Evolutionary conservation across 176 grass and related monocot genomes (phyloP).

Genomic region (Phyllostachys edulis): DNA sequence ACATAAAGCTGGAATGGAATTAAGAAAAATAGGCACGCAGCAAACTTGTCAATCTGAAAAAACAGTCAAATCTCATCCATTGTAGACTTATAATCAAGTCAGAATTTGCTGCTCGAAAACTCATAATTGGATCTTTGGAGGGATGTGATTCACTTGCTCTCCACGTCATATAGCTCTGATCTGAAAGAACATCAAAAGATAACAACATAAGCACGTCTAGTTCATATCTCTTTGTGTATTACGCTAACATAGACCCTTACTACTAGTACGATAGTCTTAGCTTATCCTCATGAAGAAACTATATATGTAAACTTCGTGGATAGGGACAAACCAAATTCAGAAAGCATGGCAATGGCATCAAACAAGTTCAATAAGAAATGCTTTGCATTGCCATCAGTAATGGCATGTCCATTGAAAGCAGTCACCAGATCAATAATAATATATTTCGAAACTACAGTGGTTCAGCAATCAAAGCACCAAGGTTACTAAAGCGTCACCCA

Average conservation of each 20-base stretch:
- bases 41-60: constrained; percentile 14
- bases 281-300: not conserved
- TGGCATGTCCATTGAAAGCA: not conserved
- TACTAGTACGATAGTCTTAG: not conserved
- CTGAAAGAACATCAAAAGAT: constrained; percentile 40
- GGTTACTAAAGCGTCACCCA: too few species aligned
- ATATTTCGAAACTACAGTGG: not conserved
- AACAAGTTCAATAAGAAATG: not conserved
- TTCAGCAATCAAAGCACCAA: not conserved
- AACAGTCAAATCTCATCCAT: constrained; percentile 11
- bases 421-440: not conserved
- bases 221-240: not conserved
- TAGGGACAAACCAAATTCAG: not conserved
- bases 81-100: not conserved
- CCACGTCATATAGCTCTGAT: constrained; percentile 53
- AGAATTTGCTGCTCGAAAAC: not conserved
- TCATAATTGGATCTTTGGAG: not conserved
- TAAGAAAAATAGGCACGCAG: constrained; percentile 20
- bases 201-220: constrained; percentile 4
- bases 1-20: constrained; percentile 3
- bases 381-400: not conserved
- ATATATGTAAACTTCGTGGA: not conserved
- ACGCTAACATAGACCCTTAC: not conserved
- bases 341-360: not conserved
- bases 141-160: constrained; percentile 47